A percentile compares a stretch with the other conserved stretches of the same genome.
These are phyloP conservation scores for Trametes coccinea DNA, from an alignment of 768 basidiomycete genomes.

Conservation along the genomic window DNA sequence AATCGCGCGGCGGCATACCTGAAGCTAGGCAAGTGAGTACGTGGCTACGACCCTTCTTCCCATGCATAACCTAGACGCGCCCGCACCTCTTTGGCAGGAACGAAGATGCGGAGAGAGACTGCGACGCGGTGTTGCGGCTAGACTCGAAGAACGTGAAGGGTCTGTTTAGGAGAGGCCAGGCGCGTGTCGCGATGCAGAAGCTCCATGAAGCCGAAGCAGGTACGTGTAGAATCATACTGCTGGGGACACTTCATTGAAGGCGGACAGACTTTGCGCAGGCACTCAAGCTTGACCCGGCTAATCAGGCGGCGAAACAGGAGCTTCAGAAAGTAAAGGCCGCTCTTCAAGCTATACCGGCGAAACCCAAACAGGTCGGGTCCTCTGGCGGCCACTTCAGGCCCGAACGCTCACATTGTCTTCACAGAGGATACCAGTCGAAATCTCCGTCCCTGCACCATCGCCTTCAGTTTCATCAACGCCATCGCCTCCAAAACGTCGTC, in stretches of 20 bases:
- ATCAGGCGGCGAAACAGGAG: conserved; percentile 64
- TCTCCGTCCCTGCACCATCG: conserved; percentile 14
- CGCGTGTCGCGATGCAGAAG: conserved; percentile 56
- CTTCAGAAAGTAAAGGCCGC: conserved; percentile 49
- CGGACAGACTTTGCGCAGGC: conserved; percentile 44
- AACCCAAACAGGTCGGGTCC: conserved; percentile 30
- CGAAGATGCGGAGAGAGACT: conserved; percentile 82
- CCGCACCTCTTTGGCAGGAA: conserved; percentile 42
- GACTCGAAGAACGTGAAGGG: conserved; percentile 72
- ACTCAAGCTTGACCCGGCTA: conserved; percentile 61
- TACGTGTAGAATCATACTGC: conserved; percentile 31
- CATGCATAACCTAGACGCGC: not conserved
- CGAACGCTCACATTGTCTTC: not conserved
- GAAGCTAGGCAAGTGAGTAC: conserved; percentile 90
- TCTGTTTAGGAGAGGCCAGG: conserved; percentile 76
- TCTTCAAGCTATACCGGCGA: conserved; percentile 37
- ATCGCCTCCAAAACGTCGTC: conserved; percentile 45
- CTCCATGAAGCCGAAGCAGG: conserved; percentile 64
- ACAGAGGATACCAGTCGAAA: conserved; percentile 25
- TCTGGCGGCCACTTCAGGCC: not conserved
- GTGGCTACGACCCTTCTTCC: not conserved
- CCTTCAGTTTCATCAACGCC: conserved; percentile 2
- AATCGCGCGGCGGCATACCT: conserved; percentile 93
- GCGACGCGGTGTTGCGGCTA: conserved; percentile 60
- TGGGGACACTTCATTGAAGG: not conserved